These are phyloP conservation scores for Rhizophagus sp. DNA, from an alignment of 192 early-diverging fungal species.

Conservation along the genomic window DNA sequence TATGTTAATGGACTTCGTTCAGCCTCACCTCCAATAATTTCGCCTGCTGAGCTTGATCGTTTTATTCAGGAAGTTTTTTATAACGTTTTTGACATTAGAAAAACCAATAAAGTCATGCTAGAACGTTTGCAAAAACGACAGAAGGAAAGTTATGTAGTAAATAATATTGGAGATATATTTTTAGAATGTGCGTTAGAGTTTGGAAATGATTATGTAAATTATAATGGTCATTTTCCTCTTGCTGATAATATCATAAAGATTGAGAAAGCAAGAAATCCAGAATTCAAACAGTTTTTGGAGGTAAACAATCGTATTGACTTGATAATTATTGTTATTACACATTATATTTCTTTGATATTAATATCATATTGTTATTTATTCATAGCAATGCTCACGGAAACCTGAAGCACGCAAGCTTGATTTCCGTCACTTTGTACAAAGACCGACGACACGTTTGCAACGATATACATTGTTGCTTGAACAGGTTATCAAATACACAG, in stretches of 20 bases:
- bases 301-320: slow-evolving; percentile 35
- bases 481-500: slow-evolving; percentile 68
- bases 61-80: slow-evolving; percentile 75
- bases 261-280: slow-evolving; percentile 64
- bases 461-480: slow-evolving; percentile 76
- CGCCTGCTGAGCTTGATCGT: slow-evolving; percentile 28
- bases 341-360: too few species aligned
- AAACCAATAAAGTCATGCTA: slow-evolving; percentile 56
- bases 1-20: slow-evolving; percentile 21
- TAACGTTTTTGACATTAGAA: slow-evolving; percentile 66
- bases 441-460: slow-evolving; percentile 74
- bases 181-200: slow-evolving; percentile 63
- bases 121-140: slow-evolving; percentile 61
- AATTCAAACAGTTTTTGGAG: slow-evolving; percentile 74
- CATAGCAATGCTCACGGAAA: slow-evolving; percentile 36
- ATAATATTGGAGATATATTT: slow-evolving; percentile 83
- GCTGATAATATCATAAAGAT: slow-evolving; percentile 71
- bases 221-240: slow-evolving; percentile 78
- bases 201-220: slow-evolving; percentile 68
- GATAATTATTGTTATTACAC: too few species aligned
- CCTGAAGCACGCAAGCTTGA: slow-evolving; percentile 39
- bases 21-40: slow-evolving; percentile 31
- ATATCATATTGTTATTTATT: background rate
- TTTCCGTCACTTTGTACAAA: slow-evolving; percentile 39
- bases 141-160: slow-evolving; percentile 66